Evolutionary conservation across 768 basidiomycete genomes (phyloP).

Genomic region (Mycena capillaripes): DNA sequence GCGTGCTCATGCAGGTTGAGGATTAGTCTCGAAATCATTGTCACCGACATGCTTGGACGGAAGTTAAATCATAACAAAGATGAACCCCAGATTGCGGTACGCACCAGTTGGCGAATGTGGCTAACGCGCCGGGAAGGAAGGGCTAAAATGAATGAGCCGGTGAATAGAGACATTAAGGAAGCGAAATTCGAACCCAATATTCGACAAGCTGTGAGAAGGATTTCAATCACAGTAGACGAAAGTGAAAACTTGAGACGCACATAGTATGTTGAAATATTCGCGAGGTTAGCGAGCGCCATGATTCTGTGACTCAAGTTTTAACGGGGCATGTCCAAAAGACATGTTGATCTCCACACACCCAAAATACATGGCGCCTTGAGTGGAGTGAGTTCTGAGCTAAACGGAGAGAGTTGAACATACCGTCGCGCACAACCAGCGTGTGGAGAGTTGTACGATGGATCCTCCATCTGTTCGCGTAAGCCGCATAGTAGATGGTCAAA

Average conservation of each 20-base stretch:
- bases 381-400: neutral
- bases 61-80: neutral
- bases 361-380: slow-evolving; percentile 6
- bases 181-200: neutral
- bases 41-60: slow-evolving; percentile 46
- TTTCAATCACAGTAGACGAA: neutral
- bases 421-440: slow-evolving; percentile 50
- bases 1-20: slow-evolving; percentile 52
- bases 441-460: slow-evolving; percentile 6
- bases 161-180: neutral
- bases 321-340: too few species aligned
- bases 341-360: neutral
- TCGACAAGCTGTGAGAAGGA: neutral
- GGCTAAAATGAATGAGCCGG: neutral
- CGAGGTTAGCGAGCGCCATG: slow-evolving; percentile 10
- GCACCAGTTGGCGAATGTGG: neutral
- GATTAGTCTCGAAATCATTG: slow-evolving; percentile 53
- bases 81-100: neutral
- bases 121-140: neutral
- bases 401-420: slow-evolving; percentile 29
- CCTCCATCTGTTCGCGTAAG: slow-evolving; percentile 21
- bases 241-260: neutral
- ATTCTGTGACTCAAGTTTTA: neutral
- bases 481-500: slow-evolving; percentile 49
- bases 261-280: slow-evolving; percentile 17